Conservation (phyloP, 139 green algal species). For the Chlamydomonas sp. region DNA sequence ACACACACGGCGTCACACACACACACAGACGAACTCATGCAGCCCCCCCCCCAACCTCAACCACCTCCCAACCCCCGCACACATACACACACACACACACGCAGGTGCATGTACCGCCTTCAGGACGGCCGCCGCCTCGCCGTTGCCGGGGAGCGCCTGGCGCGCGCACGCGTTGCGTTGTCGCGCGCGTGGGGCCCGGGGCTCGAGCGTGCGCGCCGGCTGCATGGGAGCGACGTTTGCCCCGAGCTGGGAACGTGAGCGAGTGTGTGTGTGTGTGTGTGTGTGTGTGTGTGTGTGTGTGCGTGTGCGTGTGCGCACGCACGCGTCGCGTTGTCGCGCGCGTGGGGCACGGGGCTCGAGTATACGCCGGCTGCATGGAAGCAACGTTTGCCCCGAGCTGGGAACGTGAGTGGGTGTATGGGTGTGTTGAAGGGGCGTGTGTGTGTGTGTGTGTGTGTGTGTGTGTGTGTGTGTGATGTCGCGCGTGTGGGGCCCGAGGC, state of each 20-base stretch:
- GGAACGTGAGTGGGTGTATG: no score
- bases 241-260: conserved; percentile 54
- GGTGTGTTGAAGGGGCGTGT: no score
- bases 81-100: neutral
- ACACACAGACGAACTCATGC: no score
- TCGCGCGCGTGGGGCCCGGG: conserved; percentile 41
- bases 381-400: conserved; percentile 49
- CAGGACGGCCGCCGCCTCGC: conserved; percentile 35
- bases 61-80: neutral
- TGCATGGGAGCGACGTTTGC: conserved; percentile 50
- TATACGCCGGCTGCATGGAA: conserved; percentile 47
- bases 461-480: no score
- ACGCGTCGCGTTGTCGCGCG: conserved; percentile 27
- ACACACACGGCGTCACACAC: no score
- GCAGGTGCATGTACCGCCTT: conserved; percentile 53
- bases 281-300: no score
- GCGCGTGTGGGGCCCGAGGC: conserved; percentile 45
- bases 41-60: neutral
- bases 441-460: no score
- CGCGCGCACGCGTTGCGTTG: conserved; percentile 33
- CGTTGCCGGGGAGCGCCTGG: conserved; percentile 38
- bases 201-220: conserved; percentile 44
- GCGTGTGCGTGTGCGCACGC: no score
- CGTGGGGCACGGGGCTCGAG: conserved; percentile 50
- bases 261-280: no score